phyloP scores from a whole-genome alignment of 495 filamentous ascomycete species.

The Talaromyces stipitatus region DNA sequence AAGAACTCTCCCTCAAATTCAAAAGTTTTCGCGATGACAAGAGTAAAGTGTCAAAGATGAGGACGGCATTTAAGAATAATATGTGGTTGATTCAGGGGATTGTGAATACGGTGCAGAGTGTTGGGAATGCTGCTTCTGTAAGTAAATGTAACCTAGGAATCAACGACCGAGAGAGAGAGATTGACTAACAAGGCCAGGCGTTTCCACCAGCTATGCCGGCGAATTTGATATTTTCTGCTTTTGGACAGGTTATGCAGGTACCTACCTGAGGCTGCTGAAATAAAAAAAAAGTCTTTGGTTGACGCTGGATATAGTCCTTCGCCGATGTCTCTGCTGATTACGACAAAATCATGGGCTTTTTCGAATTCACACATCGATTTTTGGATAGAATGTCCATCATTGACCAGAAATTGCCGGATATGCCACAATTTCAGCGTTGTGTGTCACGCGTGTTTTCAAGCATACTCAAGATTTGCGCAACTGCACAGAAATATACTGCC shows the following conservation, averaged over 20 bases:
- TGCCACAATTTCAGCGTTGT: conserved; percentile 13
- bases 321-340: conserved; percentile 19
- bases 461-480: conserved; percentile 13
- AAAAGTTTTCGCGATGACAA: conserved; percentile 3
- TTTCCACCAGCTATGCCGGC: conserved; percentile 14
- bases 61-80: conserved; percentile 5
- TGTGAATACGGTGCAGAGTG: conserved; percentile 1
- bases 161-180: not conserved
- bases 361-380: conserved; percentile 15
- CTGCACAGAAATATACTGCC: conserved; percentile 17
- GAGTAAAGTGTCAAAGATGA: not conserved
- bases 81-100: conserved; percentile 5
- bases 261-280: not conserved
- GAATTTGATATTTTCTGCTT: conserved; percentile 14
- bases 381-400: conserved; percentile 18
- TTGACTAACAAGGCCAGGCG: not conserved
- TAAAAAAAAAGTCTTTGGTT: not conserved
- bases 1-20: not conserved
- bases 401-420: conserved; percentile 11
- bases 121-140: conserved; percentile 3
- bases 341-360: conserved; percentile 17
- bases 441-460: conserved; percentile 17
- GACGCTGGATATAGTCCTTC: conserved; percentile 13
- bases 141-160: not conserved
- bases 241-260: conserved; percentile 17